Percentiles rank a stretch among this genome's conserved stretches.
Conservation (phyloP, 2,329 filamentous ascomycete species). For the Didymella pinodella region DNA sequence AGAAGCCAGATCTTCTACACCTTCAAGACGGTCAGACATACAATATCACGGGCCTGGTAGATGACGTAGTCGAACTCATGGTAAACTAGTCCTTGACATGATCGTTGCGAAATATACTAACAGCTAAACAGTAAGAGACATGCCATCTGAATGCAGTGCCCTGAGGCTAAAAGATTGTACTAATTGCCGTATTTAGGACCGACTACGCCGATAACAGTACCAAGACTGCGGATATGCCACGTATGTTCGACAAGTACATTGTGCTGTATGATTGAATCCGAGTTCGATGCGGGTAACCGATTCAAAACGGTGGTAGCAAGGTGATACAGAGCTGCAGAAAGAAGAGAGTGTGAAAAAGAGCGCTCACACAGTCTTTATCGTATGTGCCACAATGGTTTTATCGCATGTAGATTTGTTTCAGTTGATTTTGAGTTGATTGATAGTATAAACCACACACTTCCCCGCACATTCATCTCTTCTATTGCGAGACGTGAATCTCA, state of each 20-base stretch:
- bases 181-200: neutral
- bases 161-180: neutral
- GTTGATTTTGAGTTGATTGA: too few species aligned
- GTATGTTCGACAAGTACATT: neutral
- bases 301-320: too few species aligned
- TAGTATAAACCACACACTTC: too few species aligned
- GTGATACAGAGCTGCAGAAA: too few species aligned
- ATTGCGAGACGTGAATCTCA: too few species aligned
- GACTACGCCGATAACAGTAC: neutral
- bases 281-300: too few species aligned
- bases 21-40: neutral
- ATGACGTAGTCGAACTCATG: neutral
- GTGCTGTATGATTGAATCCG: neutral
- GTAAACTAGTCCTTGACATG: neutral
- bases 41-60: neutral
- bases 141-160: too few species aligned
- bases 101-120: neutral
- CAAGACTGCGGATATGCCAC: neutral
- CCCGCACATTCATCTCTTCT: too few species aligned
- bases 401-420: too few species aligned
- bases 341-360: too few species aligned
- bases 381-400: too few species aligned
- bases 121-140: neutral
- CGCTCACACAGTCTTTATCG: too few species aligned
- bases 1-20: neutral